These are phyloP conservation scores for Parastagonospora nodorum DNA, from an alignment of 2,329 filamentous ascomycete species.

Conservation along the genomic window DNA sequence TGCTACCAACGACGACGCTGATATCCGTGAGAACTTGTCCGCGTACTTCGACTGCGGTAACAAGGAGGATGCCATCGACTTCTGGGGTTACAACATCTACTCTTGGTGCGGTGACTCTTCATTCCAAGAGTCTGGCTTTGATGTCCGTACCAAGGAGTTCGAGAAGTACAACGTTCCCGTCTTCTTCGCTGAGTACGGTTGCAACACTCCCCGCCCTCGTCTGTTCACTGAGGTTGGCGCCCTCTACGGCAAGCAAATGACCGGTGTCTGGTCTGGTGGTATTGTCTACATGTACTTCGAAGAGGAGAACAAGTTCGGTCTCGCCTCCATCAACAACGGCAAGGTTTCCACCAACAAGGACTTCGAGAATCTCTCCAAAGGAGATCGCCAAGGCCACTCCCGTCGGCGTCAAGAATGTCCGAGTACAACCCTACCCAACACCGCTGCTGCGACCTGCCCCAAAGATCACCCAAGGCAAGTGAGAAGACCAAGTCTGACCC, in stretches of 20 bases:
- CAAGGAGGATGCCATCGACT: conserved; percentile 73
- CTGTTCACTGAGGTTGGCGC: conserved; percentile 83
- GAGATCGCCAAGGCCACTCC: conserved; percentile 70
- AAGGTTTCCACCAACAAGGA: conserved; percentile 66
- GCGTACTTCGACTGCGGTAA: conserved; percentile 93
- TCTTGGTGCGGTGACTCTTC: conserved; percentile 93
- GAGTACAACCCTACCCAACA: conserved; percentile 77
- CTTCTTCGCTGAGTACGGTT: conserved; percentile 87
- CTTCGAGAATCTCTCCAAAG: conserved; percentile 66
- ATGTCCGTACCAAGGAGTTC: conserved; percentile 84
- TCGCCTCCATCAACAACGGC: conserved; percentile 66
- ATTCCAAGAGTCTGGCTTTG: conserved; percentile 78
- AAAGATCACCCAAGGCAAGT: conserved; percentile 60
- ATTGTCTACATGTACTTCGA: conserved; percentile 99
- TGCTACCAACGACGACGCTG: conserved; percentile 89
- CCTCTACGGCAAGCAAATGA: conserved; percentile 83
- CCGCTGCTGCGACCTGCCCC: conserved; percentile 72
- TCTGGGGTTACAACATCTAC: conserved; percentile 99
- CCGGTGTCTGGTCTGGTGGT: conserved; percentile 85
- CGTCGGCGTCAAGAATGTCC: conserved; percentile 66
- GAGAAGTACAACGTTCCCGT: conserved; percentile 86
- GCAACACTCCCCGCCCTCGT: conserved; percentile 76
- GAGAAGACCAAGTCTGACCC: conserved; percentile 68
- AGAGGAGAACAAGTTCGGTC: conserved; percentile 86
- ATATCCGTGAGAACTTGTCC: conserved; percentile 80